phyloP scores from a whole-genome alignment of 495 filamentous ascomycete species.

The Aspergillus campestris region DNA sequence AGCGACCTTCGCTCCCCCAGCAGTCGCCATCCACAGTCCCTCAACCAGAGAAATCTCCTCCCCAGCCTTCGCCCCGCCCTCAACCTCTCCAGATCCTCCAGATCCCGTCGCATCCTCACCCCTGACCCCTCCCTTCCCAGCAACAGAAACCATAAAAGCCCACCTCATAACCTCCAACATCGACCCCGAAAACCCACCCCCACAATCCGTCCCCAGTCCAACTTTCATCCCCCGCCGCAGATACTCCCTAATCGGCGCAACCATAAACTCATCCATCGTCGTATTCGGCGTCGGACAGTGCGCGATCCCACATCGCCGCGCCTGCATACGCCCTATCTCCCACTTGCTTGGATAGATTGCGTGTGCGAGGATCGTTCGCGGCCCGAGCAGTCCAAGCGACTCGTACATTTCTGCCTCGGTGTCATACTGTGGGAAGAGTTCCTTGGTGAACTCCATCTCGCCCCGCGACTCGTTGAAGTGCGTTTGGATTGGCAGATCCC shows the following conservation, averaged over 20 bases:
- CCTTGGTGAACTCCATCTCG: constrained; percentile 43
- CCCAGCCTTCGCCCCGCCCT: too few species aligned
- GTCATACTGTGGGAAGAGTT: constrained; percentile 43
- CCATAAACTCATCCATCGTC: constrained; percentile 53
- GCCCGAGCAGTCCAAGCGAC: constrained; percentile 42
- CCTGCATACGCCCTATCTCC: constrained; percentile 40
- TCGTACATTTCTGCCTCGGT: constrained; percentile 50
- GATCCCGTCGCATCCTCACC: constrained; percentile 15
- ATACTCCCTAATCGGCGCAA: constrained; percentile 49
- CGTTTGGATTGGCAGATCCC: constrained; percentile 52
- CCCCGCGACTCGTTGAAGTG: constrained; percentile 55
- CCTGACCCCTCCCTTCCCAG: constrained; percentile 22
- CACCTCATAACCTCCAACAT: constrained; percentile 53
- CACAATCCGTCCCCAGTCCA: constrained; percentile 58
- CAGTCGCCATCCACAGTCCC: constrained; percentile 53
- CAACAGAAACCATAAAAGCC: constrained; percentile 53
- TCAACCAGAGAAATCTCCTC: constrained; percentile 42
- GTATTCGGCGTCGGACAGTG: constrained; percentile 60
- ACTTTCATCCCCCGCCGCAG: constrained; percentile 52
- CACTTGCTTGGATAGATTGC: constrained; percentile 50
- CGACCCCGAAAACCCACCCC: constrained; percentile 53
- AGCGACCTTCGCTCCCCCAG: constrained; percentile 54
- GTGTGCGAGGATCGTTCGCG: constrained; percentile 54
- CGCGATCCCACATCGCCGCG: constrained; percentile 47
- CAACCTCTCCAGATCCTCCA: too few species aligned